A percentile compares a stretch with the other conserved stretches of the same genome.
These are phyloP conservation scores for Candida piceae DNA, from an alignment of 805 yeast genomes.

Conservation along the genomic window DNA sequence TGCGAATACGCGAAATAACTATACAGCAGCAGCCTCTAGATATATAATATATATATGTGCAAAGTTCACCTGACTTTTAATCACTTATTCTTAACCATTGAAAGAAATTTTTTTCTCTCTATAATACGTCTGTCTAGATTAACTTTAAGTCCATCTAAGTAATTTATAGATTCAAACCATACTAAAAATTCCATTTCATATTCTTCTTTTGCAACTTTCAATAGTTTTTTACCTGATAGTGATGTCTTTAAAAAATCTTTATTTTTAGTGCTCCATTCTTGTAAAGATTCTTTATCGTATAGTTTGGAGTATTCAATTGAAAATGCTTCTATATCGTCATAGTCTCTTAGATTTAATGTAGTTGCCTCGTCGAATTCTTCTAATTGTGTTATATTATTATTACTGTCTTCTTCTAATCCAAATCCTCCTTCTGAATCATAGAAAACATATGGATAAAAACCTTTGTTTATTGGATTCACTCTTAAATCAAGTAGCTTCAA, in stretches of 20 bases:
- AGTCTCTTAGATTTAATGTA: conserved; percentile 39
- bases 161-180: conserved; percentile 25
- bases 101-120: conserved; percentile 5
- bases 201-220: conserved; percentile 1
- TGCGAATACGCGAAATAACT: too few species aligned
- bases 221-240: not conserved
- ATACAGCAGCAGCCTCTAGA: too few species aligned
- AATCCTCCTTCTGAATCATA: conserved; percentile 34
- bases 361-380: conserved; percentile 20
- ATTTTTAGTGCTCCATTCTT: conserved; percentile 39
- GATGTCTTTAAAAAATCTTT: conserved; percentile 9
- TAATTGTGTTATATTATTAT: conserved; percentile 1
- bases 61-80: too few species aligned
- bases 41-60: too few species aligned
- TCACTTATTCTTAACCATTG: too few species aligned
- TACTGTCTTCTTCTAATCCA: conserved; percentile 9
- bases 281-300: conserved; percentile 27
- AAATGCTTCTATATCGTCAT: conserved; percentile 50
- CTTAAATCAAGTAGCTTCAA: conserved; percentile 42
- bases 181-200: conserved; percentile 20
- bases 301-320: conserved; percentile 41
- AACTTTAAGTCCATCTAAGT: conserved; percentile 26
- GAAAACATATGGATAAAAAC: conserved; percentile 49
- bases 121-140: conserved; percentile 7
- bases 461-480: conserved; percentile 43